Evolutionary conservation across 768 basidiomycete genomes (phyloP), one percentile per base, ranked within the genome.

Genomic region (Psilocybe cubensis): DNA sequence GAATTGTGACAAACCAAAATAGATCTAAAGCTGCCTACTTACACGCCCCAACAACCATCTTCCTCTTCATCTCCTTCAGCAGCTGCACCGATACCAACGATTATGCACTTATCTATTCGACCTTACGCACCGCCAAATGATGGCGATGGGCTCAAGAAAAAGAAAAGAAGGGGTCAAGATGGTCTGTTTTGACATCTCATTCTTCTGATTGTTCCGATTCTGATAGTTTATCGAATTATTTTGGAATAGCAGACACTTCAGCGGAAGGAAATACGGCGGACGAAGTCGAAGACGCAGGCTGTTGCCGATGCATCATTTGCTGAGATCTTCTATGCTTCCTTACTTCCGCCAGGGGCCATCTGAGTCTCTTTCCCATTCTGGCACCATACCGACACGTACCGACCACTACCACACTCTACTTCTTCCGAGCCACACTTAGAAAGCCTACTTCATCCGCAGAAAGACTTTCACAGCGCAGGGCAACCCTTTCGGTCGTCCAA

Each of bases 31-130:
- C 71, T 79, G 43, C 74, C 76, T 46, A 73, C 70, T 56, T 69
- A 69, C 71, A 77, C 70, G 48, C 72, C 69, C 8, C 63, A 66
- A 49, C 66, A 68, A 41, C 62, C 76, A 0, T 44, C 65, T 17
- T 58, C 60, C 18, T 51, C 66, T 56, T 48, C 66, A 58, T 53
- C 60, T 31, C 52, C 55, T 18, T 52, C 52, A 59, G 29, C 65
- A 56, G 17, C 60, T 43, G 66, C 58, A n/a, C 78, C 61, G 35
- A 75, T 25, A 49, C 77, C 85, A 1, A 91, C 89, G 0, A 90
- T 92, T 33, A 85, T 92, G 28, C 90, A 92, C 66, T 77, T 92
- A 33, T 89, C 88, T 27, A 82, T 92, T 52, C 80, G 91, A 11
- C 81, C 88, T 0, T 80, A 78, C 54, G 79, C 79, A 1, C 79